Percentiles rank a stretch among this genome's conserved stretches.
Evolutionary conservation across 2,329 filamentous ascomycete genomes (phyloP).

Genomic region (Teratosphaeria gauchensis): DNA sequence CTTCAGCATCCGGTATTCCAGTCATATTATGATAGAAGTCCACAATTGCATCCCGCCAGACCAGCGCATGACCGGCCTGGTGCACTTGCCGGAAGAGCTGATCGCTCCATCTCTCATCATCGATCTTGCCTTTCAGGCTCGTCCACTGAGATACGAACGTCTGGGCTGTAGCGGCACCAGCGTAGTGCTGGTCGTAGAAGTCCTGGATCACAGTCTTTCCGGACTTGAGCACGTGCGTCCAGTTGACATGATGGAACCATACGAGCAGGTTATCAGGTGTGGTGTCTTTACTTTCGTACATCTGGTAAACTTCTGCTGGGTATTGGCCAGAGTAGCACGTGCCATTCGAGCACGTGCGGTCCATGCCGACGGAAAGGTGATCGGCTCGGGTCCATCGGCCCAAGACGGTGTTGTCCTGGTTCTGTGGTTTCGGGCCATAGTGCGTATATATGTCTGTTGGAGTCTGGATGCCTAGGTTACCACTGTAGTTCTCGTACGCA

Average conservation of each 20-base stretch:
- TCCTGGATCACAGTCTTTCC: slow-evolving; percentile 60
- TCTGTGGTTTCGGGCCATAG: slow-evolving; percentile 58
- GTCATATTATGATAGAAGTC: slow-evolving; percentile 55
- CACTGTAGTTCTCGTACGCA: slow-evolving; percentile 60
- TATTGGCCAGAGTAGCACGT: slow-evolving; percentile 59
- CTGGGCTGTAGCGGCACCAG: slow-evolving; percentile 51
- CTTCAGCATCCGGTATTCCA: slow-evolving; percentile 46
- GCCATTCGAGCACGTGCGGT: slow-evolving; percentile 58
- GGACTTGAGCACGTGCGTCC: slow-evolving; percentile 51
- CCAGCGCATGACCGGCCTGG: slow-evolving; percentile 59
- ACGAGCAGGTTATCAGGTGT: slow-evolving; percentile 60
- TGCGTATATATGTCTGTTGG: slow-evolving; percentile 59
- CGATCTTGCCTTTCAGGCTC: slow-evolving; percentile 46
- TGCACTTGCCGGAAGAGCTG: slow-evolving; percentile 51
- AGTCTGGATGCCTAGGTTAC: slow-evolving; percentile 61
- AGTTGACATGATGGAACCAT: slow-evolving; percentile 67
- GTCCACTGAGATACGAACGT: slow-evolving; percentile 48
- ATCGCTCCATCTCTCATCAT: slow-evolving; percentile 50
- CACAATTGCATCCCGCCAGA: slow-evolving; percentile 60
- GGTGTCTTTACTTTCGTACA: slow-evolving; percentile 51
- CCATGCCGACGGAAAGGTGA: slow-evolving; percentile 54
- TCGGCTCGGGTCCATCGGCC: slow-evolving; percentile 65
- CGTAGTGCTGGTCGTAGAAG: slow-evolving; percentile 56
- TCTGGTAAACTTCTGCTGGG: slow-evolving; percentile 47
- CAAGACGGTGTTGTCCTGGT: slow-evolving; percentile 58